Percentiles rank a stretch among this genome's conserved stretches.
These are phyloP conservation scores for Piromyces sp. DNA, from an alignment of 192 early-diverging fungal genomes.

Conservation along the genomic window DNA sequence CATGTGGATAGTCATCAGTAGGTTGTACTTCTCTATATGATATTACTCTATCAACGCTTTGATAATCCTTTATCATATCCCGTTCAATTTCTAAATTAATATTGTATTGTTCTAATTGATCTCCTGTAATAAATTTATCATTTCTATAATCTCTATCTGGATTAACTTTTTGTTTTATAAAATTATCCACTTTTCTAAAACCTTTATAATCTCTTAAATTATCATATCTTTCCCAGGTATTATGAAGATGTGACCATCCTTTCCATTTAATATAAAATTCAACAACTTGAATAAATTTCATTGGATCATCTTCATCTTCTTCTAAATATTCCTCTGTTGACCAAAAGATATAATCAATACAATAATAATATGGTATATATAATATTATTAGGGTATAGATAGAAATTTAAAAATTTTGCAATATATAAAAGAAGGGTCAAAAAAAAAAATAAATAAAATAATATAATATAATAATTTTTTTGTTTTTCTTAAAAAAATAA, in stretches of 20 bases:
- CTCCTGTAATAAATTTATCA: slow-evolving; percentile 53
- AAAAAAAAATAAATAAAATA: too few species aligned
- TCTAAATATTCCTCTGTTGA: background rate
- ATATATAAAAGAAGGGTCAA: too few species aligned
- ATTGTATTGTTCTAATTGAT: slow-evolving; percentile 78
- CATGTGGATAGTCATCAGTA: slow-evolving; percentile 11
- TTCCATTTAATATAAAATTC: slow-evolving; percentile 91
- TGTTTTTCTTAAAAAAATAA: too few species aligned
- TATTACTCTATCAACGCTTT: slow-evolving; percentile 76
- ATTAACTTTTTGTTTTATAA: slow-evolving; percentile 43
- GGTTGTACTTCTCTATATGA: slow-evolving; percentile 30
- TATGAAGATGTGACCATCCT: slow-evolving; percentile 69
- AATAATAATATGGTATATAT: too few species aligned
- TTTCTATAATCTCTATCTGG: slow-evolving; percentile 32
- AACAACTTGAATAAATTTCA: background rate
- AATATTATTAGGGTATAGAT: too few species aligned
- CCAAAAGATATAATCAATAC: too few species aligned
- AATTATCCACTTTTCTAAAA: slow-evolving; percentile 77
- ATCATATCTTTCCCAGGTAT: slow-evolving; percentile 69
- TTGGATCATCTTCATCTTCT: slow-evolving; percentile 2
- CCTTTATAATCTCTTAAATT: slow-evolving; percentile 60
- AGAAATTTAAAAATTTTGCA: too few species aligned
- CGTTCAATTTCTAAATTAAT: slow-evolving; percentile 66
- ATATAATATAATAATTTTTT: too few species aligned
- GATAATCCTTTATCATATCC: slow-evolving; percentile 64